Evolutionary conservation across 1,284 basidiomycete genomes (phyloP), one percentile per base, ranked within the genome.

Genomic region (Ustilago trichophora): DNA sequence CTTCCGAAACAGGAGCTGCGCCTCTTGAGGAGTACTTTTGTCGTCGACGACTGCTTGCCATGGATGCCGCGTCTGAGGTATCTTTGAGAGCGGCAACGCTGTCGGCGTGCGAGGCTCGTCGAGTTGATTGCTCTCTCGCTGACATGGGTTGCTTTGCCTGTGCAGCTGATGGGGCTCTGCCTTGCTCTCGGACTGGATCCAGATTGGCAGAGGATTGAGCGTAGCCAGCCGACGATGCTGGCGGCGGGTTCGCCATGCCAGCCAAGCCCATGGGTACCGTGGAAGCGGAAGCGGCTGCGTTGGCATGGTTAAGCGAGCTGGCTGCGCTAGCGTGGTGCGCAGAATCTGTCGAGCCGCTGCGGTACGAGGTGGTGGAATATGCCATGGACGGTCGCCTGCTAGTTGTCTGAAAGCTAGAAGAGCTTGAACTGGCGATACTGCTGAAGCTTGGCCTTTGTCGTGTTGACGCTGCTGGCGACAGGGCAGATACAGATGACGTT

Each of bases 171-270:
- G 37, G 12, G 5, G 24, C 19, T 8, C 18, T 13, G 16, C 47
- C 35, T 16, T 53, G 57, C 36, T 60, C 57, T 22, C 35, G 12
- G 25, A 60, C 57, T 3, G 45, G 50, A 24, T 60, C 50, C 16
- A 60, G 31, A 19, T 46, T 50, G 25, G 35, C 43, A 6, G 47
- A 35, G 7, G 22, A 41, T 9, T 31, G 37, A 8, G 48, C 25
- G 19, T 46, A 26, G 8, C 25, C 45, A 3, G 57, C 57, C 4
- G 57, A 60, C 4, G 57, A 48, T 3, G 57, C 50, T 1, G 35
- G 57, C 13, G 57, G 57, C 3, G 57, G 45, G 24, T 48, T 60
- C 3, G 50, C 38, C 57, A 60, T 53, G 6, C 50, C 50, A 15
- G 57, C 50, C 25, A 53, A 31, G 10, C 50, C 57, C 44, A 44